Conservation (phyloP, 2,329 filamentous ascomycete species). For the Penicillium decumbens region DNA sequence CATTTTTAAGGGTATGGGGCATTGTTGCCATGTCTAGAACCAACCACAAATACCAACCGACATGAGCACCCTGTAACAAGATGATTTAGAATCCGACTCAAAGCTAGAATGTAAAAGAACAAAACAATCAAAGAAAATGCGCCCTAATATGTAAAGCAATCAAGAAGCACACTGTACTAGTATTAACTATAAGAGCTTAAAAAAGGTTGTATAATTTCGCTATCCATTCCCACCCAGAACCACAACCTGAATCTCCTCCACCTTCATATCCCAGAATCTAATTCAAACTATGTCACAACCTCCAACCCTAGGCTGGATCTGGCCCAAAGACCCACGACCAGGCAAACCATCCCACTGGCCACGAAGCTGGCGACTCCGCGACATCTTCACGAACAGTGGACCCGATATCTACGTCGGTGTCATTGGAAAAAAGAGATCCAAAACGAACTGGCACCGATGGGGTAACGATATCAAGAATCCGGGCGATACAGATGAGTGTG, state of each 20-base stretch:
- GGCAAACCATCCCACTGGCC: slow-evolving; percentile 32
- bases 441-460: slow-evolving; percentile 17
- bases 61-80: background rate
- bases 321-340: slow-evolving; percentile 38
- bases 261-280: background rate
- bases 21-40: background rate
- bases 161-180: background rate
- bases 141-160: background rate
- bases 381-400: slow-evolving; percentile 38
- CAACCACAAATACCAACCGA: background rate
- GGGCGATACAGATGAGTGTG: background rate
- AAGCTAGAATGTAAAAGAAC: background rate
- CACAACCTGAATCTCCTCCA: background rate
- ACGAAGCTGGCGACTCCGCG: slow-evolving; percentile 30
- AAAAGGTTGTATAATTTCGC: background rate
- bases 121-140: background rate
- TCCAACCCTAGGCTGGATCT: slow-evolving; percentile 30
- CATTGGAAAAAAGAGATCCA: slow-evolving; percentile 12
- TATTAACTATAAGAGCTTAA: background rate
- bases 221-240: background rate
- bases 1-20: background rate
- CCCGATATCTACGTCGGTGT: slow-evolving; percentile 42
- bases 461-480: background rate
- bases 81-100: background rate
- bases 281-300: background rate